Evolutionary conservation across 495 filamentous ascomycete species (phyloP).

Genomic region (Amphirosellinia nigrospora): DNA sequence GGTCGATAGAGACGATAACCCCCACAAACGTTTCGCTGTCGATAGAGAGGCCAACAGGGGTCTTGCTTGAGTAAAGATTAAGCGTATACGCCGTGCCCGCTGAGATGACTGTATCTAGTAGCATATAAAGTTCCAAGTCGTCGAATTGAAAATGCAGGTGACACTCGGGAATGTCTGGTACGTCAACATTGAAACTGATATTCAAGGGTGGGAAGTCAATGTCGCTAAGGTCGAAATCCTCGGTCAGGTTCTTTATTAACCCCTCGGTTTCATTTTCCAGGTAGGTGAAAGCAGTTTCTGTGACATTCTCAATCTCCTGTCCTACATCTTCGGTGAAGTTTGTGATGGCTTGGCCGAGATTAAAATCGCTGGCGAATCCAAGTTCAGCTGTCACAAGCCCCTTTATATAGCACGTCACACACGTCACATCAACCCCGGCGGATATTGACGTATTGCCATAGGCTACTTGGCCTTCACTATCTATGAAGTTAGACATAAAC

Average conservation of each 20-base stretch:
- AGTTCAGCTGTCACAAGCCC: slow-evolving; percentile 51
- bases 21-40: slow-evolving; percentile 48
- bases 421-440: slow-evolving; percentile 48
- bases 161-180: slow-evolving; percentile 50
- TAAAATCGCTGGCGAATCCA: slow-evolving; percentile 47
- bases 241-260: slow-evolving; percentile 26
- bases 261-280: slow-evolving; percentile 36
- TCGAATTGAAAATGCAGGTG: slow-evolving; percentile 55
- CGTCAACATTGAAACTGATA: slow-evolving; percentile 44
- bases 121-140: slow-evolving; percentile 58
- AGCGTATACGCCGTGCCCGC: slow-evolving; percentile 53
- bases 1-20: slow-evolving; percentile 51
- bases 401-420: slow-evolving; percentile 59
- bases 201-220: slow-evolving; percentile 47
- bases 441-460: slow-evolving; percentile 20
- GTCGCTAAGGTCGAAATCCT: slow-evolving; percentile 43
- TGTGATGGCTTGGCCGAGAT: slow-evolving; percentile 43
- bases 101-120: slow-evolving; percentile 51
- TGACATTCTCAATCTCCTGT: slow-evolving; percentile 43
- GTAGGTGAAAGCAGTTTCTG: slow-evolving; percentile 32
- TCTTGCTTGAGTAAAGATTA: slow-evolving; percentile 55
- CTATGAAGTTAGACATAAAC: slow-evolving; percentile 10
- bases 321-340: slow-evolving; percentile 39
- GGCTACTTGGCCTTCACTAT: slow-evolving; percentile 16
- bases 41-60: slow-evolving; percentile 47